Evolutionary conservation across 371 early-diverging fungal genomes (phyloP), one percentile per base, ranked within the genome.

Genomic region (Lichtheimia corymbifera): DNA sequence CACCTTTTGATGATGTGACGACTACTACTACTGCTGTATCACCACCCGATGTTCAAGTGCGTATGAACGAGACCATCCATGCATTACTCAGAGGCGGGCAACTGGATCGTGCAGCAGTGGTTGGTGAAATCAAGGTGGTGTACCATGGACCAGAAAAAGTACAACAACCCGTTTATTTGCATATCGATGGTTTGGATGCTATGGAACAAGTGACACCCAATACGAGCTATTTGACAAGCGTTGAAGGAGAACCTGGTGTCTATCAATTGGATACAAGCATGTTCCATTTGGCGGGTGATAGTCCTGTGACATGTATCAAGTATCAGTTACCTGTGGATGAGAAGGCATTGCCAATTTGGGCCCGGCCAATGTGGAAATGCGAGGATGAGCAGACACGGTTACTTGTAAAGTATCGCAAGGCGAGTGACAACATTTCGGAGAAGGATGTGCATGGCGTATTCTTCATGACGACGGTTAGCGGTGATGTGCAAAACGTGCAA

Each of bases 321-420:
- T 83, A 85, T 43, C 78, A 79, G 50, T 64, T 69, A 47, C 69
- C 64, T 42, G 54, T 66, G 2, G 74, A 74, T 12, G 59, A 68
- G 1, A 43, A 45, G 44, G 27, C 49, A 15, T 41, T 56, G 4
- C 57, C 83, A 40, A 55, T 76, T 27, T 35, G 28, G 52, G 63
- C 82, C 13, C 79, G 77, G 15, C 83, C 84, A 2, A 75, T 83
- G 50, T 86, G 86, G 86, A 86, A 83, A 62, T 80, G 80, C 27
- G 84, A 86, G 27, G 61, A 71, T 2, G 73, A 80, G 13, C 80
- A 83, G 62, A 78, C 81, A 3, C 68, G 80, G 11, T 62, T 86
- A 9, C 58, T 86, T 20, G 67, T 86, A 54, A 83, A 83, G 45
- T 83, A 83, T 62, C 73, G 75, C 47, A 74, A 72, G 27, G 67